Evolutionary conservation across 139 green algal genomes (phyloP), one percentile per base, ranked within the genome.

Genomic region (Ettlia oleoabundans): DNA sequence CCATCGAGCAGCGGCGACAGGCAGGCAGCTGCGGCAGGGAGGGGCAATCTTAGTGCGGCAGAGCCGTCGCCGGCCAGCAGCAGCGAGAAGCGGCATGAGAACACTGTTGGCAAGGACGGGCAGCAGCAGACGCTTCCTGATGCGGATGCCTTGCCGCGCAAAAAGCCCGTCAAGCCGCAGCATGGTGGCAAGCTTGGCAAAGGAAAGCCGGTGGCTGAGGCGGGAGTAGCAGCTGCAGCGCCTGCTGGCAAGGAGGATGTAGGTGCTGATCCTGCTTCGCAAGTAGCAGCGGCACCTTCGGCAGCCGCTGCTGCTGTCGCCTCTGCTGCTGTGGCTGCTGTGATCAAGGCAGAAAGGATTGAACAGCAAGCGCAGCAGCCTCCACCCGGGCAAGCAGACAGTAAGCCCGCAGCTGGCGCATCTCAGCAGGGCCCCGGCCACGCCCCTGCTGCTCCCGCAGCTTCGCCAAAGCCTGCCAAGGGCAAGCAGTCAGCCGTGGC

Each of bases 371-470:
- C 13, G 69, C 40, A 63, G 65, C 26, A 41, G 41, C 41, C 69
- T 28, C 19, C 69, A n/a, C 42, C 3, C 13, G 3, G 42, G 28
- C 8, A 3, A 18, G 51, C n/a, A 18, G 7, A 24, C 33, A 5
- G 65, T 51, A 42, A 72, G 53, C 26, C 71, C n/a, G 71, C 37
- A 43, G 71, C 35, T 47, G 52, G 28, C 43, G 73, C 33, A 69
- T 35, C 52, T 21, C 33, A 18, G 1, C 52, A 18, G 0, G 47
- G n/a, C n/a, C n/a, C n/a, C n/a, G n/a, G n/a, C n/a, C n/a, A n/a
- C n/a, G n/a, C n/a, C n/a, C n/a, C n/a, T n/a, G n/a, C n/a, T n/a
- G n/a, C n/a, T n/a, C n/a, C n/a, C n/a, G n/a, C n/a, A n/a, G n/a
- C n/a, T n/a, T n/a, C n/a, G n/a, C n/a, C n/a, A n/a, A n/a, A n/a